Evolutionary conservation across 768 basidiomycete species (phyloP).

Genomic region (Phylloporus sp.): DNA sequence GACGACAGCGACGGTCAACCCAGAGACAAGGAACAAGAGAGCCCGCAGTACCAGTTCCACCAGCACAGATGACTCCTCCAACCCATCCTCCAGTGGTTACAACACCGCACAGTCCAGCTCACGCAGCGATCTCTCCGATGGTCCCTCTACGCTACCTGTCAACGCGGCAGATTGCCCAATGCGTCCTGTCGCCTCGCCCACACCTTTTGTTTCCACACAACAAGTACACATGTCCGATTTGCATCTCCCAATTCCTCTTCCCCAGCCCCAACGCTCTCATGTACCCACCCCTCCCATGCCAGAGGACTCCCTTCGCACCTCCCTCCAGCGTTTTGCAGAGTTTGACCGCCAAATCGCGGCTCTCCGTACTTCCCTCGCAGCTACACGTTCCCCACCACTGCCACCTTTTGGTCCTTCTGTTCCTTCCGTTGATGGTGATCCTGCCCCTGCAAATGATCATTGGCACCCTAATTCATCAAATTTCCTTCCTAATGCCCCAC

Average conservation of each 20-base stretch:
- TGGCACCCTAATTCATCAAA: conserved; percentile 19
- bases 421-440: conserved; percentile 18
- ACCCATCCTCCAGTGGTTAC: conserved; percentile 36
- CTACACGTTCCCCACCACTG: conserved; percentile 25
- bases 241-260: conserved; percentile 21
- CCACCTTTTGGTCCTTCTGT: conserved; percentile 23
- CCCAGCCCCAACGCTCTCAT: conserved; percentile 13
- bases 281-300: conserved; percentile 13
- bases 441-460: conserved; percentile 9
- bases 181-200: conserved; percentile 20
- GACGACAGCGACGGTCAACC: conserved; percentile 23
- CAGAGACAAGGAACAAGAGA: conserved; percentile 54
- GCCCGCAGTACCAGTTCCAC: conserved; percentile 53
- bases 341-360: conserved; percentile 53
- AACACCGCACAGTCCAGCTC: conserved; percentile 34
- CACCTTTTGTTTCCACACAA: conserved; percentile 41
- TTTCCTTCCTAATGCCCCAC: conserved; percentile 15
- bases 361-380: conserved; percentile 38
- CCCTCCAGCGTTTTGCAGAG: conserved; percentile 49
- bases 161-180: conserved; percentile 18
- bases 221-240: conserved; percentile 51
- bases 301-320: conserved; percentile 40
- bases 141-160: conserved; percentile 8
- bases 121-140: conserved; percentile 29
- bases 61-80: conserved; percentile 32